A percentile compares a stretch with the other conserved stretches of the same genome.
phyloP scores from a whole-genome alignment of 2,329 filamentous ascomycete species.

The Apiospora hydei region DNA sequence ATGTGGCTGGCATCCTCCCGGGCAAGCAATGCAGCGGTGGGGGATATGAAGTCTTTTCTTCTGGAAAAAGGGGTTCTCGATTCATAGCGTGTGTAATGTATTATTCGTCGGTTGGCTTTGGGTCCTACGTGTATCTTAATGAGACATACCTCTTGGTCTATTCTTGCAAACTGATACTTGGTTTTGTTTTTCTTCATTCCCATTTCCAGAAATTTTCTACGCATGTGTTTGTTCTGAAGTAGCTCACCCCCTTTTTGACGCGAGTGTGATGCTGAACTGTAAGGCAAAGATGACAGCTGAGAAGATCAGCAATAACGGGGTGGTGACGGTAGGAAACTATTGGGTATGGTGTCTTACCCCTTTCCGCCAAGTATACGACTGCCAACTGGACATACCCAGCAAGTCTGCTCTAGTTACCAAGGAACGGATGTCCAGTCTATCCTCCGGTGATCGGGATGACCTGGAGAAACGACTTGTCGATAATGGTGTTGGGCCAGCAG shows the following conservation, averaged over 20 bases:
- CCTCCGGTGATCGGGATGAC: no score
- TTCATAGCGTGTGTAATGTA: constrained; percentile 3
- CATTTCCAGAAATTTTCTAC: not conserved
- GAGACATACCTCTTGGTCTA: not conserved
- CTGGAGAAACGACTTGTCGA: no score
- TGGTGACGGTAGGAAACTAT: not conserved
- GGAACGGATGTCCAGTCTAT: not conserved
- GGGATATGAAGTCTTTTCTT: not conserved
- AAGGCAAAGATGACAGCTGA: not conserved
- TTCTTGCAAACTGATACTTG: not conserved
- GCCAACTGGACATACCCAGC: not conserved
- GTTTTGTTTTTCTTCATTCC: not conserved
- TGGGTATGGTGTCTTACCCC: not conserved
- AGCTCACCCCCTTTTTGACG: no score
- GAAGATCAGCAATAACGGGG: not conserved
- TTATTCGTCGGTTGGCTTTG: not conserved
- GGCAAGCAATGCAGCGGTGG: not conserved
- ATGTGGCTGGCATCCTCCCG: not conserved
- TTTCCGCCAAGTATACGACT: not conserved
- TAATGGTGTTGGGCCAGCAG: no score
- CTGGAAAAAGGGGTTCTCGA: not conserved
- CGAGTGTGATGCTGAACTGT: not conserved
- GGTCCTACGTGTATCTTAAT: not conserved
- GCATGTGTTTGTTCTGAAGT: not conserved
- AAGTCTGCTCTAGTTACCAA: not conserved